Conservation (phyloP, 306 rosid genomes). For the Ziziphus jujuba region DNA sequence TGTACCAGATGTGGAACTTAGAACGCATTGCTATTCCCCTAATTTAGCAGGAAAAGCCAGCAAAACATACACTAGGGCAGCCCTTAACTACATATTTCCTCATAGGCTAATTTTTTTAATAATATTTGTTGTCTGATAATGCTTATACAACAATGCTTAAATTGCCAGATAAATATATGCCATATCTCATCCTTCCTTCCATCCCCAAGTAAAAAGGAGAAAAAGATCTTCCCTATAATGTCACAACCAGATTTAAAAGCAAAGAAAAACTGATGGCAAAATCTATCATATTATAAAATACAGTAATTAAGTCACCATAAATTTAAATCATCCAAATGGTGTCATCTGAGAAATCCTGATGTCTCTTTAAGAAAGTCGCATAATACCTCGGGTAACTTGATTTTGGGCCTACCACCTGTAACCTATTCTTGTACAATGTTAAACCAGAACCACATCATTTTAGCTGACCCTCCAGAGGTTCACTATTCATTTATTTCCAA, state of each 20-base stretch:
- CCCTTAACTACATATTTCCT: no score
- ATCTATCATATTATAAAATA: background rate
- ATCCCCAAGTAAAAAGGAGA: background rate
- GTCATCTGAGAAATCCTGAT: conserved; percentile 1
- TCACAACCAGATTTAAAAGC: background rate
- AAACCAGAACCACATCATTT: background rate
- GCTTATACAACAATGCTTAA: no score
- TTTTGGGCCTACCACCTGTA: background rate
- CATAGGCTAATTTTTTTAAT: no score
- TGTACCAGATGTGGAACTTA: no score
- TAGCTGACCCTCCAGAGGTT: background rate
- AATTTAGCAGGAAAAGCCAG: no score
- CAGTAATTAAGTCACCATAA: background rate
- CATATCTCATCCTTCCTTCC: no score
- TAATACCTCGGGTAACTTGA: background rate
- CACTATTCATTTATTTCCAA: background rate
- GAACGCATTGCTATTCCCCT: no score
- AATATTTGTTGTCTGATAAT: no score
- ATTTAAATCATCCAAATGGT: background rate
- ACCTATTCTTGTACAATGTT: background rate
- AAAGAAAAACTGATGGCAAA: no score
- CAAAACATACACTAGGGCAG: no score
- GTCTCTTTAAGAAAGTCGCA: background rate
- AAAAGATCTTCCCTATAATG: background rate
- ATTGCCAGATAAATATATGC: no score